Evolutionary conservation across 768 basidiomycete genomes (phyloP).

Genomic region (Rhodotorula toruloides): DNA sequence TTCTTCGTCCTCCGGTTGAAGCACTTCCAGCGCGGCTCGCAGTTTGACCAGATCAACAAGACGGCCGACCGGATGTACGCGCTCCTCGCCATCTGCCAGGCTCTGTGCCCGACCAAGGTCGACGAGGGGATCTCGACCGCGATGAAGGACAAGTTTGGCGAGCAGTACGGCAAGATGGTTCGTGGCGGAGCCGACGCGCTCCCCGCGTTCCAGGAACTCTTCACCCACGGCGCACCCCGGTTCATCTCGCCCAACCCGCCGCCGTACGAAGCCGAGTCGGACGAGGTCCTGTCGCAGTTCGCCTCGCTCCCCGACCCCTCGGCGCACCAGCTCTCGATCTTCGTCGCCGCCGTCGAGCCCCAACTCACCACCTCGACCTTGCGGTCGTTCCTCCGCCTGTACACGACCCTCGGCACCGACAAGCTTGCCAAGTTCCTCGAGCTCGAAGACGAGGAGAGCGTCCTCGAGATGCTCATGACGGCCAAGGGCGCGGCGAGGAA

Average conservation of each 20-base stretch:
- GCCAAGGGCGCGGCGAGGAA: constrained; percentile 84
- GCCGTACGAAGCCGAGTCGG: constrained; percentile 61
- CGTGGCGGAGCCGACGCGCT: constrained; percentile 67
- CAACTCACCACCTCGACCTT: constrained; percentile 75
- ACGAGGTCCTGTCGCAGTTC: constrained; percentile 53
- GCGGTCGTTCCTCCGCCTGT: constrained; percentile 86
- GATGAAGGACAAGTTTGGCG: constrained; percentile 84
- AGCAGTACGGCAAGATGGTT: constrained; percentile 78
- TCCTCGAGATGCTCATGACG: constrained; percentile 94
- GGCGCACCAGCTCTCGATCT: constrained; percentile 74
- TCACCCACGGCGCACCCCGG: constrained; percentile 89
- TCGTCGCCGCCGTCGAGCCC: constrained; percentile 73
- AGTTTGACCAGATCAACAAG: constrained; percentile 97
- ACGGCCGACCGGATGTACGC: constrained; percentile 98
- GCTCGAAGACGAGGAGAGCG: constrained; percentile 76
- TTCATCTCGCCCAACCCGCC: constrained; percentile 93
- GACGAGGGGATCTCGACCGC: constrained; percentile 68
- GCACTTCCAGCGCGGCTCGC: constrained; percentile 95
- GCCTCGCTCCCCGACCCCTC: constrained; percentile 61
- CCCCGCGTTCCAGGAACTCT: constrained; percentile 82
- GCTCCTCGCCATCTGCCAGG: constrained; percentile 85
- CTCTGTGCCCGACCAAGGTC: constrained; percentile 75
- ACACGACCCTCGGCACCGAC: constrained; percentile 83
- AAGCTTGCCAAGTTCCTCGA: constrained; percentile 91
- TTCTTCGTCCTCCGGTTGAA: constrained; percentile 88